A percentile compares a stretch with the other conserved stretches of the same genome.
These are phyloP conservation scores for Debaryomyces sp. DNA, from an alignment of 1,139 yeast genomes.

Conservation along the genomic window DNA sequence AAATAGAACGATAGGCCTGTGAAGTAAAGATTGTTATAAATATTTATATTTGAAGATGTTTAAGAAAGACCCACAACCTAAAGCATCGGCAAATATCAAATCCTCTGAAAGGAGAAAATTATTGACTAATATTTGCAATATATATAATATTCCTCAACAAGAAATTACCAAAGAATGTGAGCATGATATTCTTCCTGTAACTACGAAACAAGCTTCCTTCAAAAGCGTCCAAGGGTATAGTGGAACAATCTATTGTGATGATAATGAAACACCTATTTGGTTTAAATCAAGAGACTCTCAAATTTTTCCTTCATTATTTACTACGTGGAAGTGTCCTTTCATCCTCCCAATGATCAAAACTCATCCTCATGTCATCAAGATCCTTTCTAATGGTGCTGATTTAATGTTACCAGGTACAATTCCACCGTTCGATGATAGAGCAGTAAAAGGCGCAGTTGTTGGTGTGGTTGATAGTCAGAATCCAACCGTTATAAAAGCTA, in stretches of 20 bases:
- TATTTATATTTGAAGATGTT: conserved; percentile 46
- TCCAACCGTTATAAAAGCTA: conserved; percentile 72
- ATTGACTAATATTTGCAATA: conserved; percentile 47
- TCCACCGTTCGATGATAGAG: conserved; percentile 65
- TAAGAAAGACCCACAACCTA: conserved; percentile 63
- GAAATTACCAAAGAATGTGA: conserved; percentile 50
- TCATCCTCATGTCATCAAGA: conserved; percentile 68
- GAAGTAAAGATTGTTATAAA: neutral
- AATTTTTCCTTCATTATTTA: conserved; percentile 70
- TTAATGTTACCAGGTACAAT: conserved; percentile 90
- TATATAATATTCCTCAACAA: conserved; percentile 47
- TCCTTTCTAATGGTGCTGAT: conserved; percentile 77
- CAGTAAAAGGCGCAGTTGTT: conserved; percentile 59
- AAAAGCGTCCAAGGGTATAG: conserved; percentile 54
- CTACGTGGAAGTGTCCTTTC: conserved; percentile 70
- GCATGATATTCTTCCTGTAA: conserved; percentile 56
- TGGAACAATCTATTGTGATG: conserved; percentile 70
- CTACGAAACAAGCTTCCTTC: conserved; percentile 67
- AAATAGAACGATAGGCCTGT: neutral
- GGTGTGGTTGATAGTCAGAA: conserved; percentile 65
- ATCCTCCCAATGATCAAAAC: conserved; percentile 70
- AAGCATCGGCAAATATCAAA: conserved; percentile 78
- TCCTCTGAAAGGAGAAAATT: conserved; percentile 77
- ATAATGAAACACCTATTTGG: conserved; percentile 70
- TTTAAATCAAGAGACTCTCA: conserved; percentile 59